Percentiles rank a stretch among this genome's conserved stretches.
Evolutionary conservation across 257 asterid genomes (phyloP).

Genomic region (Gynochthodes officinalis): DNA sequence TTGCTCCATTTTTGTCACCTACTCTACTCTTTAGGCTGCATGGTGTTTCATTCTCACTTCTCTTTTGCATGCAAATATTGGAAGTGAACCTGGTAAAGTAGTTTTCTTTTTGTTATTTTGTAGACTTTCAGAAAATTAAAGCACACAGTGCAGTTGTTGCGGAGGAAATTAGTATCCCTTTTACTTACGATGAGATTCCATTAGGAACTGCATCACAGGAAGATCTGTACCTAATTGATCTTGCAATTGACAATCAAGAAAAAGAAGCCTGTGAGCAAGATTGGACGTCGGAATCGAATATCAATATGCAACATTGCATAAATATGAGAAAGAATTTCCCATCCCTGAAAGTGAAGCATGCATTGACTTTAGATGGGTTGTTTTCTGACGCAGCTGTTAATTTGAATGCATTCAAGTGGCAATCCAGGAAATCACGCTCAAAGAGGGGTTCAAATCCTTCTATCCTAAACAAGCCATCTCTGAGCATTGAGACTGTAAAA

Average conservation of each 20-base stretch:
- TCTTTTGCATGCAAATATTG: slow-evolving; percentile 2
- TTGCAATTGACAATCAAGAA: slow-evolving; percentile 65
- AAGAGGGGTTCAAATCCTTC: slow-evolving; percentile 36
- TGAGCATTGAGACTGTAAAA: slow-evolving; percentile 17
- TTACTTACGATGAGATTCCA: slow-evolving; percentile 52
- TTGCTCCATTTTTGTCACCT: not conserved
- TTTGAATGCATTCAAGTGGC: slow-evolving; percentile 54
- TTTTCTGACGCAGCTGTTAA: slow-evolving; percentile 36
- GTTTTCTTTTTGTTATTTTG: slow-evolving; percentile 3
- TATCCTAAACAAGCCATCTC: slow-evolving; percentile 28
- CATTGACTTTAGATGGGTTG: slow-evolving; percentile 57
- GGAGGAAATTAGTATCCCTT: slow-evolving; percentile 61
- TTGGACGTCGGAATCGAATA: slow-evolving; percentile 71
- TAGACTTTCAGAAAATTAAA: slow-evolving; percentile 82
- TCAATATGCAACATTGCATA: slow-evolving; percentile 68
- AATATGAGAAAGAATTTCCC: slow-evolving; percentile 57
- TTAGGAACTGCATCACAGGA: slow-evolving; percentile 55
- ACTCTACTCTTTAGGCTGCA: not conserved
- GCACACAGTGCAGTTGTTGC: slow-evolving; percentile 72
- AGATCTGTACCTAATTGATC: slow-evolving; percentile 67
- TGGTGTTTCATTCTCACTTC: not conserved
- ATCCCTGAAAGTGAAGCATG: slow-evolving; percentile 48
- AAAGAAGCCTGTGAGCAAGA: slow-evolving; percentile 44
- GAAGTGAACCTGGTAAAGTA: not conserved
- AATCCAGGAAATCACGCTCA: slow-evolving; percentile 76